These are phyloP conservation scores for Psilocybe cyanescens DNA, from an alignment of 768 basidiomycete species.

Conservation along the genomic window DNA sequence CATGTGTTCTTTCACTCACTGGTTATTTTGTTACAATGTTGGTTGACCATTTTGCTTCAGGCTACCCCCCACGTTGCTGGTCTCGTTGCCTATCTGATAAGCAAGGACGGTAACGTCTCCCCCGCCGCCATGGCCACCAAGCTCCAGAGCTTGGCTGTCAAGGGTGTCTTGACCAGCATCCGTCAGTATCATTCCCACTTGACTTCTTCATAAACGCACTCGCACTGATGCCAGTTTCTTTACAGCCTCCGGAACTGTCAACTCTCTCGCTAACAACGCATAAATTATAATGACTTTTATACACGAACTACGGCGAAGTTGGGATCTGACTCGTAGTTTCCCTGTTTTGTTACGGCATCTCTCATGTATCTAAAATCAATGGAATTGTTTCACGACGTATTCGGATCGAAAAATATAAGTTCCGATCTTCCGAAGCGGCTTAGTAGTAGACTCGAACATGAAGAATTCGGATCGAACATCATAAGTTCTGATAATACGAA, in stretches of 20 bases:
- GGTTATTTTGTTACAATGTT: not conserved
- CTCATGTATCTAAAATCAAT: not conserved
- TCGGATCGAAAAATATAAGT: too few species aligned
- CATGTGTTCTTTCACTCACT: not conserved
- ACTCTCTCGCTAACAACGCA: slow-evolving; percentile 30
- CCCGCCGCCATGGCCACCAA: slow-evolving; percentile 32
- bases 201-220: not conserved
- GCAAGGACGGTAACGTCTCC: slow-evolving; percentile 30
- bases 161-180: slow-evolving; percentile 30
- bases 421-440: too few species aligned
- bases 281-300: slow-evolving; percentile 1
- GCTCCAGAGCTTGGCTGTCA: slow-evolving; percentile 29
- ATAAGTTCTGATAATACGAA: too few species aligned
- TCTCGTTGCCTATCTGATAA: slow-evolving; percentile 40
- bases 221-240: not conserved
- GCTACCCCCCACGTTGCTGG: slow-evolving; percentile 46
- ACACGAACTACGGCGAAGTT: not conserved
- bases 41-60: slow-evolving; percentile 14
- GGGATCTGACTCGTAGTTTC: not conserved
- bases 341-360: not conserved
- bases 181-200: slow-evolving; percentile 22
- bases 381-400: too few species aligned
- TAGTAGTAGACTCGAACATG: too few species aligned
- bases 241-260: slow-evolving; percentile 29
- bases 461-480: too few species aligned